These are phyloP conservation scores for Gremmenia infestans DNA, from an alignment of 2,329 filamentous ascomycete genomes.

Conservation along the genomic window DNA sequence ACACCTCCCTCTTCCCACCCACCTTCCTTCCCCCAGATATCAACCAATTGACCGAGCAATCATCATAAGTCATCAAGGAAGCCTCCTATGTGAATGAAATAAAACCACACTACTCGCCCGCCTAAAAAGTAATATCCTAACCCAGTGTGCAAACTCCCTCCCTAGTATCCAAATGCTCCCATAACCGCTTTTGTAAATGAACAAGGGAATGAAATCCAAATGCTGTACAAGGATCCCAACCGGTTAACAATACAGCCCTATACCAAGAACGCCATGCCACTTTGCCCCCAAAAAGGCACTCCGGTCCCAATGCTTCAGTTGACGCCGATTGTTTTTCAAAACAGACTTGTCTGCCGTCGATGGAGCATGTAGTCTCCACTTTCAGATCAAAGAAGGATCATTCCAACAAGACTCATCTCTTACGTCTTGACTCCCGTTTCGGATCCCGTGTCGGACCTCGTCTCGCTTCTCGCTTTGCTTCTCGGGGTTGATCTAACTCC, in stretches of 20 bases:
- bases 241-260: constrained; percentile 1
- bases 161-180: background rate
- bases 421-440: background rate
- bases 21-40: background rate
- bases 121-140: background rate
- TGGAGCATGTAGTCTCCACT: background rate
- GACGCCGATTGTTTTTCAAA: background rate
- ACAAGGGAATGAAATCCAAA: background rate
- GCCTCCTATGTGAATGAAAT: background rate
- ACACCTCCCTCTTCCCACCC: background rate
- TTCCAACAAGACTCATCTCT: background rate
- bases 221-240: background rate
- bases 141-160: background rate
- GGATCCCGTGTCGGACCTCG: background rate
- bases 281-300: background rate
- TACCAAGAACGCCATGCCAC: constrained; percentile 2
- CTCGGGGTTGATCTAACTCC: constrained; percentile 9
- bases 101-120: background rate
- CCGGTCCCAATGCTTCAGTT: background rate
- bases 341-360: background rate
- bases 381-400: background rate
- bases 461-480: background rate
- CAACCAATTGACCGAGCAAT: background rate
- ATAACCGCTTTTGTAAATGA: background rate
- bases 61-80: background rate